Conservation (phyloP, 2,329 filamentous ascomycete species). For the Cryphonectria japonica region DNA sequence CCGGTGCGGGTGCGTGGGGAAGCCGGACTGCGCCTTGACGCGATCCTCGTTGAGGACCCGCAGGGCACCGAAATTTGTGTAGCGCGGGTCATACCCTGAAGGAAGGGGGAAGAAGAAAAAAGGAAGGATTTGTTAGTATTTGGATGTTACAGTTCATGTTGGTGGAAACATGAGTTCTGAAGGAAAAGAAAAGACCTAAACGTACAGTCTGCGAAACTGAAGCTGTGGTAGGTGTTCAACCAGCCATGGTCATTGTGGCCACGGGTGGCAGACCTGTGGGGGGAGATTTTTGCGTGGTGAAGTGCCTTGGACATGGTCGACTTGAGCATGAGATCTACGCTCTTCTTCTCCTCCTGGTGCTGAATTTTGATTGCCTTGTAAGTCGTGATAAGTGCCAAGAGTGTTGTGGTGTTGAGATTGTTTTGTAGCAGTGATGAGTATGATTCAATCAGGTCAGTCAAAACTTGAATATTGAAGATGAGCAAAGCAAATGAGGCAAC, state of each 20-base stretch:
- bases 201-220: conserved; percentile 73
- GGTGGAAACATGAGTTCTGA: too few species aligned
- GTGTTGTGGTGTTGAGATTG: background rate
- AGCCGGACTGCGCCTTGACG: conserved; percentile 73
- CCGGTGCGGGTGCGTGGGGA: conserved; percentile 82
- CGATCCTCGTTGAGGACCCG: conserved; percentile 90
- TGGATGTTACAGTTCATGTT: background rate
- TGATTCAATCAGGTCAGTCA: conserved; percentile 30
- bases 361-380: background rate
- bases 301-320: conserved; percentile 66
- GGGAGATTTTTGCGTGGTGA: conserved; percentile 71
- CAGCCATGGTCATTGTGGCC: conserved; percentile 84
- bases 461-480: conserved; percentile 33
- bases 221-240: conserved; percentile 86
- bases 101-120: too few species aligned
- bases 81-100: conserved; percentile 62
- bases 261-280: conserved; percentile 71
- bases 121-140: background rate
- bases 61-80: conserved; percentile 73
- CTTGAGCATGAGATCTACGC: conserved; percentile 40
- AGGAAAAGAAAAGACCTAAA: background rate
- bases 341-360: background rate
- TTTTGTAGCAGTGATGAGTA: conserved; percentile 9
- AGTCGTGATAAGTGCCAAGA: conserved; percentile 3
- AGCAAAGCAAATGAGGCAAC: conserved; percentile 38